Evolutionary conservation across 192 early-diverging fungal genomes (phyloP).

Genomic region (Gaertneriomyces sp.): DNA sequence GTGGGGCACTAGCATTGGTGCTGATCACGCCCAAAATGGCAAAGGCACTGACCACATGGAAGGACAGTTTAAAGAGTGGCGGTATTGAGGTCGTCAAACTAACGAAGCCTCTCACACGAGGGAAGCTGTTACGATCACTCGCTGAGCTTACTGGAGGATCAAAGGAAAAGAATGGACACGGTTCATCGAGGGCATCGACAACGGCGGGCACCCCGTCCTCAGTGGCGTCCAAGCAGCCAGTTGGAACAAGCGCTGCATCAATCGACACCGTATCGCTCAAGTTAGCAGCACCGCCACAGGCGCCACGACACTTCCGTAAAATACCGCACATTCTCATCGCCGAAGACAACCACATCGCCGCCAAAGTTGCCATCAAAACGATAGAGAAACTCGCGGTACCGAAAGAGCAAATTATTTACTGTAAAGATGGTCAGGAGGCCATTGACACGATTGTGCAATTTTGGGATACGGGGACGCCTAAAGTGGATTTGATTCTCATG

Average conservation of each 20-base stretch:
- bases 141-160: neutral
- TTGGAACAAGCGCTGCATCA: neutral
- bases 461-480: neutral
- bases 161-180: neutral
- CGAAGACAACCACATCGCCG: constrained; percentile 11
- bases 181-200: neutral
- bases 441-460: neutral
- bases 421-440: constrained; percentile 5
- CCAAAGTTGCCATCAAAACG: constrained; percentile 11
- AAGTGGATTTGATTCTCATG: constrained; percentile 10
- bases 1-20: neutral
- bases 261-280: neutral
- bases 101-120: neutral
- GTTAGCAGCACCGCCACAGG: neutral
- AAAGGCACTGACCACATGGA: neutral
- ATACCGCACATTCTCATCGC: constrained; percentile 4
- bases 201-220: neutral
- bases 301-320: too few relatives aligned
- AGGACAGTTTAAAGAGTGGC: neutral
- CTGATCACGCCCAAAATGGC: neutral
- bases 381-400: neutral
- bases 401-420: constrained; percentile 2
- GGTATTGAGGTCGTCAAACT: neutral
- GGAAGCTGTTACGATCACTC: neutral
- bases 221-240: neutral